Conservation (phyloP, 2,329 filamentous ascomycete genomes). For the Dactylellina drechsleri region DNA sequence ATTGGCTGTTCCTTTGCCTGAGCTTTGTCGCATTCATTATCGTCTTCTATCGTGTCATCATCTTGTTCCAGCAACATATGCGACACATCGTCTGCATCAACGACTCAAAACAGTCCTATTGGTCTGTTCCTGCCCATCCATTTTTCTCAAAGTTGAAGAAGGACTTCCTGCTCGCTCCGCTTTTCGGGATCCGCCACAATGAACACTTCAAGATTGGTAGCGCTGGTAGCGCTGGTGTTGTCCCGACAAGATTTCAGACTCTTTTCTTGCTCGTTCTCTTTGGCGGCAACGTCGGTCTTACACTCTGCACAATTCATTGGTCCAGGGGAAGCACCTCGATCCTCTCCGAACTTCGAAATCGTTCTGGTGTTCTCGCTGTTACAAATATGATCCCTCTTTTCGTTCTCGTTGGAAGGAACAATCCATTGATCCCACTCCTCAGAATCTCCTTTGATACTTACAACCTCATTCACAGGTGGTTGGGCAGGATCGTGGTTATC, state of each 20-base stretch:
- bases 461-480: constrained; percentile 83
- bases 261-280: constrained; percentile 75
- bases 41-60: constrained; percentile 28
- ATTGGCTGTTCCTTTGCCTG: constrained; percentile 41
- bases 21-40: constrained; percentile 29
- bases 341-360: constrained; percentile 70
- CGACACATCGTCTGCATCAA: constrained; percentile 51
- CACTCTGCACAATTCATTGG: constrained; percentile 73
- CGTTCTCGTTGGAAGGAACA: constrained; percentile 78
- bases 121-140: constrained; percentile 30
- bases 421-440: constrained; percentile 76
- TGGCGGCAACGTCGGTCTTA: constrained; percentile 80
- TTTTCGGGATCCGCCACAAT: constrained; percentile 80
- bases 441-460: constrained; percentile 83
- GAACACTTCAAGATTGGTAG: constrained; percentile 75
- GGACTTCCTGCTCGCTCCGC: constrained; percentile 74
- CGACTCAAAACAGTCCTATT: constrained; percentile 41
- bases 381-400: constrained; percentile 84
- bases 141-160: constrained; percentile 67
- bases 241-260: constrained; percentile 81
- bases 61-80: constrained; percentile 34
- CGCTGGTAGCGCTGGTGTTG: constrained; percentile 76
- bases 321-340: constrained; percentile 64
- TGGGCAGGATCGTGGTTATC: constrained; percentile 78
- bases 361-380: constrained; percentile 75